Percentiles rank a stretch among this genome's conserved stretches.
Evolutionary conservation across 495 filamentous ascomycete genomes (phyloP).

Genomic region (Penicillium mononematosum): DNA sequence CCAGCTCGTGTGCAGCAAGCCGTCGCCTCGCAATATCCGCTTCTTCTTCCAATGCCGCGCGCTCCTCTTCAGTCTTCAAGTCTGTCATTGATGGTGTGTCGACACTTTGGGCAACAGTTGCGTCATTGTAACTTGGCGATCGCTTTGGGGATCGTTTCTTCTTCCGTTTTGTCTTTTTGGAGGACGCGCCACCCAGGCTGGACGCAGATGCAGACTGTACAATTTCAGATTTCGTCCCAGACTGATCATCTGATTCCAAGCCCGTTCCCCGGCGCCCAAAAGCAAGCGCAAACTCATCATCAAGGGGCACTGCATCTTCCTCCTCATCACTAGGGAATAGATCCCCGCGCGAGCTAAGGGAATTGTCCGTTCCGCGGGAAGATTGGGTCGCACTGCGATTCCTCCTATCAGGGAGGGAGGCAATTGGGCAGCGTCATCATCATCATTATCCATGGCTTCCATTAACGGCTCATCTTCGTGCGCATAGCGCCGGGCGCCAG

Average conservation of each 20-base stretch:
- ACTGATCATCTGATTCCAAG: slow-evolving; percentile 63
- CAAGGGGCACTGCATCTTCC: slow-evolving; percentile 86
- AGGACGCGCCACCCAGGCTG: slow-evolving; percentile 55
- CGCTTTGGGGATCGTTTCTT: slow-evolving; percentile 31
- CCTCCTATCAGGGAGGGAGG: slow-evolving; percentile 47
- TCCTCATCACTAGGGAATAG: slow-evolving; percentile 92
- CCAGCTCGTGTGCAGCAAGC: slow-evolving; percentile 68
- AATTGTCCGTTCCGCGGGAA: slow-evolving; percentile 84
- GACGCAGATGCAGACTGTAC: slow-evolving; percentile 56
- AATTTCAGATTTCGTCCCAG: slow-evolving; percentile 66
- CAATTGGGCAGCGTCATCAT: slow-evolving; percentile 31
- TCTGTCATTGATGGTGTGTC: slow-evolving; percentile 62
- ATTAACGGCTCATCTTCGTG: slow-evolving; percentile 73
- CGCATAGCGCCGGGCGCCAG: slow-evolving; percentile 50
- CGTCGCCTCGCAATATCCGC: slow-evolving; percentile 66
- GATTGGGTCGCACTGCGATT: slow-evolving; percentile 75
- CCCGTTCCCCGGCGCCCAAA: slow-evolving; percentile 65
- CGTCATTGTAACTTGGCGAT: slow-evolving; percentile 11
- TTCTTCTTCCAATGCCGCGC: slow-evolving; percentile 65
- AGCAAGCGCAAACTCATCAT: slow-evolving; percentile 87
- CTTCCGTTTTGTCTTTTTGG: slow-evolving; percentile 39
- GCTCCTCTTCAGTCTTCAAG: slow-evolving; percentile 74
- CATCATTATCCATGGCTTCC: slow-evolving; percentile 59
- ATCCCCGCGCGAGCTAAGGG: slow-evolving; percentile 88
- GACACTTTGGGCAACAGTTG: slow-evolving; percentile 24